Base-by-base conservation (phyloP, 495 filamentous ascomycete genomes). In the Penicillium tannophilum region DNA sequence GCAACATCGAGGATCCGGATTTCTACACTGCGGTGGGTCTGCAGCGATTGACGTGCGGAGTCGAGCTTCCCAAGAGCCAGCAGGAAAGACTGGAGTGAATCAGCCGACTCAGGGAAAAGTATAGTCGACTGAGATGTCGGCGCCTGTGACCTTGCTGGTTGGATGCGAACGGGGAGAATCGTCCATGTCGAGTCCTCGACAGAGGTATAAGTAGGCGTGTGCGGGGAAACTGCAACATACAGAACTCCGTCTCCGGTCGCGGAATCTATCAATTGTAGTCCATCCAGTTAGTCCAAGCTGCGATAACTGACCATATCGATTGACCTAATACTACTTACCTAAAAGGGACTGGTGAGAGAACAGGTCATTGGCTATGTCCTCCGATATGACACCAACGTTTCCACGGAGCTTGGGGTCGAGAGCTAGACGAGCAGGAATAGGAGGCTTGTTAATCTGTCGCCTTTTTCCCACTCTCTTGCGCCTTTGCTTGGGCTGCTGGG, bases 341-440 rank as follows among this genome's bases (percentile, higher is more conserved):
- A 68, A 63, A 56, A 74, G 65, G 43, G 72, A 67, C 26, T 76
- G 62, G 16, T 82, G 79, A 24, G 87, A 89, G 66, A 96, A 96
- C 44, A 97, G 81, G 68, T 95, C 89, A 30, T 80, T 78, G 58
- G 89, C 91, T 35, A 98, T 80, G 70, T 96, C 90, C 63, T 93
- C 88, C 17, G 93, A 95, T 51, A 98, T 68, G 45, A 94, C 84
- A 47, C 91, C 94, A 31, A 92, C 84, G 60, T 95, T 91, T n/a
- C 90, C 91, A 75, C 88, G 91, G 63, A 96, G 78, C 72, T 92
- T 88, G 66, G 89, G 87, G 65, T 96, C 91, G 35, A 93, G 79
- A 28, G 82, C 68, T n/a, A 98, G 69, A 30, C 80, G 79, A 11
- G 85, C 86, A 39, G 85, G 79, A 11, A 86, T 76, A 14, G 88